Base-by-base conservation (phyloP, 2,329 filamentous ascomycete genomes). In the Shiraia sp. region DNA sequence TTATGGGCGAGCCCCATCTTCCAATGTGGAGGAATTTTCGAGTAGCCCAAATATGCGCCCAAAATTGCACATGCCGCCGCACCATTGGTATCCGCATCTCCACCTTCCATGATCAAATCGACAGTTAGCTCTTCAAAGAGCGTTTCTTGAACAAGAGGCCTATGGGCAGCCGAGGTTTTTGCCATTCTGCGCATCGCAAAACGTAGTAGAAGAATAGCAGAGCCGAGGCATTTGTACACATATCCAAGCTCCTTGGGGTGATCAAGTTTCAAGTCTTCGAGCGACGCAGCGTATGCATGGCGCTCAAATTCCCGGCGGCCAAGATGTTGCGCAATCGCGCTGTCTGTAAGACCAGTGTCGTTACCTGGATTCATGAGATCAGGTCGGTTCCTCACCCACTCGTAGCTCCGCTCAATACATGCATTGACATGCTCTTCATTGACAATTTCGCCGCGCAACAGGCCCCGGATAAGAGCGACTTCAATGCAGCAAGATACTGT, bases 21-120 rank as follows among this genome's bases (percentile, higher is more conserved):
- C 78, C 78, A 80, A 45, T 78, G 72, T 1, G 66, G 51, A 0
- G 78, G 76, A 3, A 80, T 59, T 1, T 62, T 61, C 28, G 65
- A 69, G 54, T 75, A 76, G 10, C 78, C 78, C 1, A 79, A 51
- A 28, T 72, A 74, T 0, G 69, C 72, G 0, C 78, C 78, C 1
- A 80, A 48, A 0, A 80, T 59, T 0, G 76, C 75, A 0, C 77
- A 77, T 0, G 77, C 76, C 38, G 75, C 76, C 31, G 75, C 78
- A 6, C 75, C 77, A 44, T 80, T 80, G 1, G 78, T 80, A 46
- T 80, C 78, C 3, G 77, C 75, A 45, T 80, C 78, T 0, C 78
- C 78, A 2, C 75, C 78, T 25, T 72, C 66, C 74, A 79, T 77
- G 25, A 75, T 70, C 10, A 80, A 65, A 6, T 74, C 66, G 0